Percentiles rank a stretch among this genome's conserved stretches.
Conservation (phyloP, 306 rosid genomes). For the Vigna reflexopilosa region DNA sequence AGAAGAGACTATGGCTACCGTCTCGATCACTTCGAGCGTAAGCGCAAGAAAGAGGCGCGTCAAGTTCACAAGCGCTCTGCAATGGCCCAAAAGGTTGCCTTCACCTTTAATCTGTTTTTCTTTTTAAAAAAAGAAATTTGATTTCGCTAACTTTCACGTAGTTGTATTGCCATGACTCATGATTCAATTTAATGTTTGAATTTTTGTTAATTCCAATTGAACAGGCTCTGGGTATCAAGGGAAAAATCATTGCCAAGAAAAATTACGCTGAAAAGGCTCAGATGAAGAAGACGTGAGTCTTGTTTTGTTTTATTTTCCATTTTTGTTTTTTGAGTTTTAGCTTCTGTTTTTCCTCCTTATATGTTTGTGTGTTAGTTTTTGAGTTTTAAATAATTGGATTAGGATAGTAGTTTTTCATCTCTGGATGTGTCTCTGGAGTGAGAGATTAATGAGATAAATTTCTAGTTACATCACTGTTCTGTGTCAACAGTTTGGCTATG, state of each 20-base stretch:
- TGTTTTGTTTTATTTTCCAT: background rate
- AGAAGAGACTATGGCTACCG: slow-evolving; percentile 88
- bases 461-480: background rate
- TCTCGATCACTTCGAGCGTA: slow-evolving; percentile 85
- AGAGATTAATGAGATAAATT: slow-evolving; percentile 24
- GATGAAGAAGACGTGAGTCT: slow-evolving; percentile 90
- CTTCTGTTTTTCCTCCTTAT: background rate
- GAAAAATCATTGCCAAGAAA: slow-evolving; percentile 84
- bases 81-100: slow-evolving; percentile 79
- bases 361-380: background rate
- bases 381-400: background rate
- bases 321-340: background rate
- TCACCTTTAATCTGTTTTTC: background rate
- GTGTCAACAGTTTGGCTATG: slow-evolving; percentile 70
- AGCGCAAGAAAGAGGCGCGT: slow-evolving; percentile 95
- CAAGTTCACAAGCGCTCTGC: slow-evolving; percentile 77
- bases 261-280: slow-evolving; percentile 85
- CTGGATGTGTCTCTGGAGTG: background rate
- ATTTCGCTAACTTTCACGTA: background rate
- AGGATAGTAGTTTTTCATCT: background rate
- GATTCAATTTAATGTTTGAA: background rate
- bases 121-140: background rate
- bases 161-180: background rate
- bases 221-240: slow-evolving; percentile 86
- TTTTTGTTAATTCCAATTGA: slow-evolving; percentile 16